Base-by-base conservation (phyloP, 73 alveolate genomes). In the Durusdinium trenchii region DNA sequence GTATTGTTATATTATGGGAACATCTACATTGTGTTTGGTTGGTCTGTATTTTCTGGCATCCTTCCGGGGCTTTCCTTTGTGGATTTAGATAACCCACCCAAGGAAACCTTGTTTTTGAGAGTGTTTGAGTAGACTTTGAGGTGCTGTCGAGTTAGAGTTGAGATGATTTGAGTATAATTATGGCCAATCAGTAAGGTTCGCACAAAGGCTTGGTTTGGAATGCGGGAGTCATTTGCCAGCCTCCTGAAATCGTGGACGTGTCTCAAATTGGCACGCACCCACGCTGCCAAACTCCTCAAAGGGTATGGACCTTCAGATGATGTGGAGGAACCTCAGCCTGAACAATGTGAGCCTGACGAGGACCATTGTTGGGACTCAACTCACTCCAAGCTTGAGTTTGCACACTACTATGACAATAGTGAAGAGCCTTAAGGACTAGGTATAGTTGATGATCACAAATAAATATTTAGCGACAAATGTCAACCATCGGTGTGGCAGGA, bases 201-300 rank as follows among this genome's bases (percentile, higher is more conserved):
- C 43, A 81, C 45, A 64, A 81, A 81, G 30, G 91, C 91, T 23
- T 81, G 91, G 91, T 81, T 81, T 10, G 91, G 91, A 6, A 46
- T 81, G 28, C 9, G 64, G 47, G 62, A 81, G 30, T 10, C 91
- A 3, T 81, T 81, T 47, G 35, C 10, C 23, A 54, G 62, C 47
- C 26, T 81, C 69, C 6, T 10, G 9, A 0, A 18, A 18, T 2
- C 48, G 28, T 81, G 91, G 91, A 46, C 91, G 9, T 28, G 14
- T 14, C 16, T 81, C 67, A 6, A 47, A 7, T 64, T 67, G 6
- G 16, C 48, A 3, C 45, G 47, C 30, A 6, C 18, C 5, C 69
- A 47, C 48, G 91, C 69, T 6, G 1, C 45, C 9, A 67, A 81
- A 23, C 67, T 81, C 9, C 45, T 81, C 16, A 28, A 76, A 14